Evolutionary conservation across 1,284 basidiomycete genomes (phyloP), one percentile per base, ranked within the genome.

Genomic region (Bondarzewia mesenterica): DNA sequence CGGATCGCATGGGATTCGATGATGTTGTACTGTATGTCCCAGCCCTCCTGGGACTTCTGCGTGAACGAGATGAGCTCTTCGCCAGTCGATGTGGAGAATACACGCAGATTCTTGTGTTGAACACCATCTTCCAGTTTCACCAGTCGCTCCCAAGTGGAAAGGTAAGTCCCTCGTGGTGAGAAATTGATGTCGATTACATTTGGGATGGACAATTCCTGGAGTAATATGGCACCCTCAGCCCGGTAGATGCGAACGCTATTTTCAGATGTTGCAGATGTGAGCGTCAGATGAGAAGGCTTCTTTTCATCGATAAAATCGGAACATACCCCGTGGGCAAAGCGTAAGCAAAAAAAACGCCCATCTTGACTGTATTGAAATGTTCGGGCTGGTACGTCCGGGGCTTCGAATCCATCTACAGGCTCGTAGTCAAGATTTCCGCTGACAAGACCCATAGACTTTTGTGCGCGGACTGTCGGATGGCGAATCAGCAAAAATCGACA

Each of bases 101-200:
- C 71, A 51, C 87, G 81, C 54, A 92, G 78, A 65, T 95, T 95
- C 71, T 89, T 92, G 73, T 91, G 86, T 63, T 90, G 86, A 10
- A 77, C 64, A 50, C 82, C 87, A 56, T 91, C 89, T 62, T 90
- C 90, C 44, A 85, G 75, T 67, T 90, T 90, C 55, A 77, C 77
- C 54, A 85, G 88, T 52, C 95, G 80, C 70, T 97, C 93, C 89
- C 93, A 98, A 42, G 92, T 96, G 51, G 89, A 92, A 44, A 99
- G 65, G 66, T 90, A 96, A 1, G 88, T 92, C 41, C 92, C 93
- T 54, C 87, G 80, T 5, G 95, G 94, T 6, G 94, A 98, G 68
- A 98, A 96, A 55, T 78, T 78, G 57, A 98, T 68, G 60, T 95
- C 93, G 50, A 93, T 65, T 57, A 89, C 77, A 61, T 86, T 88